Percentiles rank a stretch among this genome's conserved stretches.
Evolutionary conservation across 2,329 filamentous ascomycete genomes (phyloP).

Genomic region (Pseudocercospora fijiensis): DNA sequence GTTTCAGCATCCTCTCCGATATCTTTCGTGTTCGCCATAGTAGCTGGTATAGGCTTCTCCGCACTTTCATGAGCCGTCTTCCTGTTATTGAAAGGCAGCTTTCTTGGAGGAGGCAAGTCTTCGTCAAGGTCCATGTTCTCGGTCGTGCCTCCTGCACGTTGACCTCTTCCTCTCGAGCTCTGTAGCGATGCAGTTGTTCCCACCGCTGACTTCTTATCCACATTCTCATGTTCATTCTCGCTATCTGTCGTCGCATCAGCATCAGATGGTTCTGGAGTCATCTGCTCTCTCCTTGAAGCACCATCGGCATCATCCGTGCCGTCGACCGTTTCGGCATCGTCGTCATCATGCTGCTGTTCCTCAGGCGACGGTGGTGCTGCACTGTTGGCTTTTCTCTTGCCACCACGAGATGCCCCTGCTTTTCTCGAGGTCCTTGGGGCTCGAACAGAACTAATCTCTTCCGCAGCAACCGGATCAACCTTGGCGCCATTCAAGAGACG

Average conservation of each 20-base stretch:
- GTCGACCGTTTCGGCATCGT: conserved; percentile 32
- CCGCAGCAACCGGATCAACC: conserved; percentile 58
- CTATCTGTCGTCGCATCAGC: conserved; percentile 9
- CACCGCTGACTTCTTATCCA: neutral
- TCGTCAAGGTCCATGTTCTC: conserved; percentile 20
- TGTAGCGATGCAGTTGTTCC: conserved; percentile 5
- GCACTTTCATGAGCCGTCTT: conserved; percentile 12
- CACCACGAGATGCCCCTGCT: conserved; percentile 31
- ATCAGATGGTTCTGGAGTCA: conserved; percentile 17
- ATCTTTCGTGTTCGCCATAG: conserved; percentile 10
- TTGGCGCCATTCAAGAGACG: conserved; percentile 59
- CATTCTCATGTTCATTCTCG: conserved; percentile 18
- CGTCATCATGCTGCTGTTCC: conserved; percentile 45
- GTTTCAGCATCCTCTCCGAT: conserved; percentile 36
- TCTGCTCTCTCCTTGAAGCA: conserved; percentile 12
- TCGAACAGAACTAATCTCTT: conserved; percentile 23
- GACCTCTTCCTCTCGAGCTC: conserved; percentile 5
- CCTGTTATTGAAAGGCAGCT: conserved; percentile 26
- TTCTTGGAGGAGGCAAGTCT: conserved; percentile 24
- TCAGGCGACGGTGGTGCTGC: conserved; percentile 41
- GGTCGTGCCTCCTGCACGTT: neutral
- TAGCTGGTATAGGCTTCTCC: conserved; percentile 18
- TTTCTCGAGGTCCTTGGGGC: conserved; percentile 18
- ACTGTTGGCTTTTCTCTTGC: conserved; percentile 37
- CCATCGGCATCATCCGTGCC: conserved; percentile 31